Base-by-base conservation (phyloP, 2,329 filamentous ascomycete genomes). In the Venturia asperata region DNA sequence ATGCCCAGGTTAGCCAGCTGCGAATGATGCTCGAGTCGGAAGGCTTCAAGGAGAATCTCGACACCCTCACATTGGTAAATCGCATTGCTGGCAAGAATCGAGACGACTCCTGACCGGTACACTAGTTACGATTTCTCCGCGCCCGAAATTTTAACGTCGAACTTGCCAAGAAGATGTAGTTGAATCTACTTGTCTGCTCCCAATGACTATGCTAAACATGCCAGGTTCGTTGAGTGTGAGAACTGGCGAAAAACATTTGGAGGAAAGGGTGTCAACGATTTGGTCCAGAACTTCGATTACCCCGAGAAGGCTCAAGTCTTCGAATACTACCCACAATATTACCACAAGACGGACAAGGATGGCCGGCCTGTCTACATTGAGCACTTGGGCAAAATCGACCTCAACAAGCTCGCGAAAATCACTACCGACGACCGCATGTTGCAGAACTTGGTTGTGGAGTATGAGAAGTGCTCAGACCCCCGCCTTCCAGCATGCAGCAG, bases 271-370 rank as follows among this genome's bases (percentile, higher is more conserved):
- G 89, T 96, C 41, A 91, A 97, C 78, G 83, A 92, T 69, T 83
- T 91, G 45, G 85, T 93, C 64, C 86, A 85, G 68, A 88, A 80
- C 71, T 96, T 95, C 82, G 87, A 94, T 67, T 97, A 96, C 81
- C 83, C 83, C 68, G 92, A 97, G 83, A 94, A 93, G 78, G 75
- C 84, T 65, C 77, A 93, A 74, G 85, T 99, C 66, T 90, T 90
- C 78, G 82, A 93, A 78, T 96, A 90, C 83, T 99, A 99, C 80
- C 91, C 91, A 61, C 94, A 99, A 80, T 99, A 94, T 82, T 99
- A 99, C 82, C 94, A 99, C 85, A 97, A 97, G 82, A 93, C 87
- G 15, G 91, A 94, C 79, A 92, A 91, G 92, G 94, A 97, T 80
- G 94, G 94, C 71, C 90, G 94, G 71, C 94, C 94, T 63, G 86